Evolutionary conservation across 768 basidiomycete genomes (phyloP).

Genomic region (Suillus subalutaceus): DNA sequence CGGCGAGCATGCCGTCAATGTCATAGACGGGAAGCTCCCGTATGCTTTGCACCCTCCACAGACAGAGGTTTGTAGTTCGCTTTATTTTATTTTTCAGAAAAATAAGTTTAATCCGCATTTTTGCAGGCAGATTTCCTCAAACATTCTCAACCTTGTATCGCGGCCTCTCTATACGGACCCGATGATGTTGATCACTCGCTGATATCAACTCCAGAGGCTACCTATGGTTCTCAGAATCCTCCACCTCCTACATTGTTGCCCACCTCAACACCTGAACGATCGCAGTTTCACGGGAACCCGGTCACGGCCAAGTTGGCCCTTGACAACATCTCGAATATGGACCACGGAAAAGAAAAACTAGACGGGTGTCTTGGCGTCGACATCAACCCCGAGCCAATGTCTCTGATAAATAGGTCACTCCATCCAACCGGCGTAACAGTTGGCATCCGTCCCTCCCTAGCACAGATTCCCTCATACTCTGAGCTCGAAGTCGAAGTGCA

Average conservation of each 20-base stretch:
- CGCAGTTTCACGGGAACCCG: not conserved
- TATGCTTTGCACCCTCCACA: not conserved
- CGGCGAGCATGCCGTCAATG: not conserved
- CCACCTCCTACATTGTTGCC: not conserved
- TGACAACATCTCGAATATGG: not conserved
- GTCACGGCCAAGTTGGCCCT: not conserved
- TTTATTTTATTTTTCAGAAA: not conserved
- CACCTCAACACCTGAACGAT: not conserved
- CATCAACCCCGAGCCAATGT: conserved; percentile 4
- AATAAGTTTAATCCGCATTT: conserved; percentile 13
- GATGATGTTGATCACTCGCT: not conserved
- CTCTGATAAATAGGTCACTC: not conserved
- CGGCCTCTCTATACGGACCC: not conserved
- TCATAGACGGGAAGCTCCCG: not conserved
- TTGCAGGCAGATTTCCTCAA: not conserved
- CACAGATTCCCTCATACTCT: conserved; percentile 6
- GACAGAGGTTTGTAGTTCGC: not conserved
- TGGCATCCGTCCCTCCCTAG: not conserved
- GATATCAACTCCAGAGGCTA: not conserved
- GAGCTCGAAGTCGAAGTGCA: conserved; percentile 41
- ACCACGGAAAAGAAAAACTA: not conserved
- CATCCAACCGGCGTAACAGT: conserved; percentile 10
- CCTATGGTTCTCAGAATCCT: not conserved
- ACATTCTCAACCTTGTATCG: not conserved
- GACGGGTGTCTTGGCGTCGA: not conserved